Percentiles rank a stretch among this genome's conserved stretches.
phyloP scores from a whole-genome alignment of 2,329 filamentous ascomycete species.

The Aspergillus aculeatinus region DNA sequence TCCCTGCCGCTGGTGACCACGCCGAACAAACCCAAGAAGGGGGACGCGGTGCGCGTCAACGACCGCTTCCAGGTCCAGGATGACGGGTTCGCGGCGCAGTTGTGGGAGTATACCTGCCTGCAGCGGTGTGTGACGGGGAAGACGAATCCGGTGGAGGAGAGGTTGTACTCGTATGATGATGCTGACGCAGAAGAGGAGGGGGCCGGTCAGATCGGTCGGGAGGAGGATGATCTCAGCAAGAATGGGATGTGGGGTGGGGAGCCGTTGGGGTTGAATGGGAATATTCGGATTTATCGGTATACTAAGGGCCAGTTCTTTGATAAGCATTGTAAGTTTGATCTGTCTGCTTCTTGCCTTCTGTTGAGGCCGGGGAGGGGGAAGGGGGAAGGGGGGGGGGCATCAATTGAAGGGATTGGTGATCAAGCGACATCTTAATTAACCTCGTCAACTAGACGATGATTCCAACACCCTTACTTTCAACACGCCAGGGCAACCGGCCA shows the following conservation, averaged over 20 bases:
- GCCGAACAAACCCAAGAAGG: slow-evolving; percentile 73
- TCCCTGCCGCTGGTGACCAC: slow-evolving; percentile 73
- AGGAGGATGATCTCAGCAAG: slow-evolving; percentile 7
- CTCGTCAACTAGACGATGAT: slow-evolving; percentile 69
- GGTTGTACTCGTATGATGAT: slow-evolving; percentile 16
- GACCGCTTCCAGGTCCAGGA: slow-evolving; percentile 86
- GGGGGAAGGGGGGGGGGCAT: not conserved
- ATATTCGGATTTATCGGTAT: slow-evolving; percentile 88
- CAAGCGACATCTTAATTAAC: too few species aligned
- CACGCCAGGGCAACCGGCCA: slow-evolving; percentile 39
- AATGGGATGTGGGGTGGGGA: slow-evolving; percentile 70
- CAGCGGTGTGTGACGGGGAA: slow-evolving; percentile 55
- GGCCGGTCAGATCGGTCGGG: slow-evolving; percentile 25
- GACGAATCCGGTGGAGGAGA: slow-evolving; percentile 1
- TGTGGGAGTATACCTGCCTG: slow-evolving; percentile 78
- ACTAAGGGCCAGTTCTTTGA: slow-evolving; percentile 85
- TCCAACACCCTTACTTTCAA: slow-evolving; percentile 69
- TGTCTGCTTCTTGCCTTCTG: not conserved
- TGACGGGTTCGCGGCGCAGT: slow-evolving; percentile 65
- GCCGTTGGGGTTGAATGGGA: slow-evolving; percentile 79
- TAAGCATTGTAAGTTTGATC: slow-evolving; percentile 70
- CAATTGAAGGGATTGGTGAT: too few species aligned
- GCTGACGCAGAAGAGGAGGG: slow-evolving; percentile 19
- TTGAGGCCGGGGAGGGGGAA: too few species aligned
- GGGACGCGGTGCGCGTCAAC: slow-evolving; percentile 81